A percentile compares a stretch with the other conserved stretches of the same genome.
Conservation (phyloP, 306 rosid genomes). For the Glycine latifolia region DNA sequence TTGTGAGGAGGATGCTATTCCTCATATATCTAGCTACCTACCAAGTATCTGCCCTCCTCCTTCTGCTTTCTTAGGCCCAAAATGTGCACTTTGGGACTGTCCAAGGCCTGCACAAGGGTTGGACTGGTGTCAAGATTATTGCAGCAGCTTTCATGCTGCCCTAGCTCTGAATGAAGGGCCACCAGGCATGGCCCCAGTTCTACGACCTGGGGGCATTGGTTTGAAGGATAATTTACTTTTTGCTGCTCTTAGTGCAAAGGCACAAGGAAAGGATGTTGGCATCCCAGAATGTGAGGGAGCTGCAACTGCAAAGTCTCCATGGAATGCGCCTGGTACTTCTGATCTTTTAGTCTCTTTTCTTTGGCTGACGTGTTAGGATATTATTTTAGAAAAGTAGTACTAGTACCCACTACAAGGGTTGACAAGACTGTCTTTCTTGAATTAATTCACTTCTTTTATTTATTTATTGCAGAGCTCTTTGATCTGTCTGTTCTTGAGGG, state of each 20-base stretch:
- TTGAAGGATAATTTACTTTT: constrained; percentile 91
- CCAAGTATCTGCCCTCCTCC: constrained; percentile 94
- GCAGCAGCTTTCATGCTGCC: constrained; percentile 94
- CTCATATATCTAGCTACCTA: constrained; percentile 78
- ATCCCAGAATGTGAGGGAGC: constrained; percentile 99
- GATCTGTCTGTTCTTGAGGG: constrained; percentile 92
- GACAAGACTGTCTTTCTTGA: constrained; percentile 22
- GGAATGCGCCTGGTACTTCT: constrained; percentile 96
- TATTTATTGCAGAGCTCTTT: constrained; percentile 74
- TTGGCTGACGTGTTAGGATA: constrained; percentile 14
- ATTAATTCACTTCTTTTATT: constrained; percentile 34
- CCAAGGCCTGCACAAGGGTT: constrained; percentile 72
- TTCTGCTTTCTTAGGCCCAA: constrained; percentile 96
- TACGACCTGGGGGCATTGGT: constrained; percentile 95
- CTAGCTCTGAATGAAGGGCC: constrained; percentile 97
- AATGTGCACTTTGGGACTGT: constrained; percentile 99
- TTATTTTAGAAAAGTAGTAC: constrained; percentile 18
- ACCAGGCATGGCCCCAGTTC: constrained; percentile 95
- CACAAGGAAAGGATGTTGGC: constrained; percentile 94
- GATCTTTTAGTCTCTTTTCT: constrained; percentile 21
- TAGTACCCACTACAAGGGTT: constrained; percentile 12
- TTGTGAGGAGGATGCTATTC: constrained; percentile 66
- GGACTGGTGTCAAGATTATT: constrained; percentile 94
- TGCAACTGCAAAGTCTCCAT: constrained; percentile 97
- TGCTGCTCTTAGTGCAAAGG: constrained; percentile 88